phyloP scores from a whole-genome alignment of 1,284 basidiomycete genomes.

The Marasmius fiardii region DNA sequence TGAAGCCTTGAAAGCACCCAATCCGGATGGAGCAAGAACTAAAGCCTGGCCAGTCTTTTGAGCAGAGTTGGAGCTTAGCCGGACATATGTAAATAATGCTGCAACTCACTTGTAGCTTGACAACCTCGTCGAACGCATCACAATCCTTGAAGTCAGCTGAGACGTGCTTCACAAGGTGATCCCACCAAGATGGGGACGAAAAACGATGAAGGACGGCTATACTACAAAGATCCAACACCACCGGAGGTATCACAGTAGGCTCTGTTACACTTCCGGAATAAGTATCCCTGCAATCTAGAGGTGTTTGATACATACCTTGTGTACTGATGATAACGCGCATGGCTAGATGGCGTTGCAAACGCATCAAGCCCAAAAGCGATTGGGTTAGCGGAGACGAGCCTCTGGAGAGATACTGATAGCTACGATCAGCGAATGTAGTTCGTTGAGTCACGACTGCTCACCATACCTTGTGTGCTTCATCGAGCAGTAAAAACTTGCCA shows the following conservation, averaged over 20 bases:
- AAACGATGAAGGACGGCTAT: constrained; percentile 67
- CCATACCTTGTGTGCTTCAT: constrained; percentile 70
- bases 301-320: constrained; percentile 62
- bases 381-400: constrained; percentile 52
- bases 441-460: background rate
- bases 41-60: constrained; percentile 67
- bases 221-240: constrained; percentile 65
- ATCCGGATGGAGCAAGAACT: constrained; percentile 57
- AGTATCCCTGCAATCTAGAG: too few species aligned
- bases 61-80: background rate
- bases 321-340: constrained; percentile 74
- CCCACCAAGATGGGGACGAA: constrained; percentile 72
- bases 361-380: constrained; percentile 53
- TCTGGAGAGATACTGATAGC: constrained; percentile 54
- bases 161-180: constrained; percentile 63
- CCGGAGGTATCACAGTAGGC: constrained; percentile 66
- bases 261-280: constrained; percentile 42
- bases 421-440: background rate
- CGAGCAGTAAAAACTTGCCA: constrained; percentile 70
- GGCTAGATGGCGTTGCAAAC: constrained; percentile 68
- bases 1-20: constrained; percentile 33
- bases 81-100: too few species aligned
- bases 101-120: constrained; percentile 59
- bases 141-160: constrained; percentile 53
- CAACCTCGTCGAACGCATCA: constrained; percentile 65